Base-by-base conservation (phyloP, 139 green algal species). In the Gonium pectorale region DNA sequence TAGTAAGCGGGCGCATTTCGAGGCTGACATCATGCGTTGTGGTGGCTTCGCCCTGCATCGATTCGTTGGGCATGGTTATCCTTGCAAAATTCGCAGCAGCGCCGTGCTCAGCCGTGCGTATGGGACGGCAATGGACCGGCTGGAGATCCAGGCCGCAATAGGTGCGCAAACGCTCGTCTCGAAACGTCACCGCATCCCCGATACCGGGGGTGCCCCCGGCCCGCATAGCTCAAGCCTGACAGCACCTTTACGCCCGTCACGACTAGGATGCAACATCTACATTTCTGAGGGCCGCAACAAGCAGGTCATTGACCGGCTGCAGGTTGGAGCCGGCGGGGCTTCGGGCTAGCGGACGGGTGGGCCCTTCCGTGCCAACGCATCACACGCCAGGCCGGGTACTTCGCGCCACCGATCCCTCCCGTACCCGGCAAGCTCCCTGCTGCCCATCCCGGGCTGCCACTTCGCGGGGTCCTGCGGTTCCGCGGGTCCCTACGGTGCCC, bases 221-320 rank as follows among this genome's bases (percentile, higher is more conserved):
- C 22, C 38, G 0, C 40, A 9, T 37, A 19, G 24, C 26, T 6
- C 40, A 27, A 13, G 40, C 13, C 31, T 43, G 44, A 35, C 4
- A 74, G 33, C 19, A 67, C 60, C 5, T 15, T 11, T 60, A 27
- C 40, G 40, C 7, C 24, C 26, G 35, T 72, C n/a, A n/a, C n/a
- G 5, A 63, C 79, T 90, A 96, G 93, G 72, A 17, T 93, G 87
- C 43, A 93, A 92, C 5, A 54, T 96, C 0, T 96, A 96, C 72
- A 78, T 96, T 0, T 93, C 87, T 3, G 93, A 96, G 49, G 93
- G 92, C 0, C 67, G 81, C 5, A 72, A 93, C 29, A 2, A 49
- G n/a, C 37, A 78, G 7, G 13, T 94, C 0, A 67, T 96, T 0
- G 5, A 49, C 17, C 46, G 64, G 0, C 79, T 96, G 3, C 54